Evolutionary conservation across 495 filamentous ascomycete genomes (phyloP), one percentile per base, ranked within the genome.

Genomic region (Staphylotrichum longicolle): DNA sequence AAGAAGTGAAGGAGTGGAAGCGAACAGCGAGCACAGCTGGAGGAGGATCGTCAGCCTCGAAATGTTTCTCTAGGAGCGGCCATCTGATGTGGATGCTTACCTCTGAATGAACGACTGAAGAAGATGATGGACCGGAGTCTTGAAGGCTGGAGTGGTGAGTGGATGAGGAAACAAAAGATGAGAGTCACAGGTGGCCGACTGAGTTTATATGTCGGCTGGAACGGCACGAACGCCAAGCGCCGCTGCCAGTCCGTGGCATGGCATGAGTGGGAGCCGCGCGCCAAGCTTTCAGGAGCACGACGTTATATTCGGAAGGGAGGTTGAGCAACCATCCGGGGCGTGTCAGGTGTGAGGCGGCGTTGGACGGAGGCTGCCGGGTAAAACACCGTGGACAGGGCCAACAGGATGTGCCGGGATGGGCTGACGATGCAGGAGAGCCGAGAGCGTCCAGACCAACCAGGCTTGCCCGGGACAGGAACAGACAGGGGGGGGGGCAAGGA

Each of bases 21-120:
- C 63, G 74, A 78, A 78, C 75, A 76, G 74, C 71, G 77, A 80
- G 77, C 77, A 78, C 77, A 80, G 77, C 77, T 79, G 58, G 40
- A 60, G 52, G 45, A 45, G 20, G 44, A 14, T 34, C 56, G 66
- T 66, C 46, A 70, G 64, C 42, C 27, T 61, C 45, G 46, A 20
- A 39, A 44, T 5, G 27, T 32, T 32, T 33, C 60, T 27, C 1
- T 27, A 27, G 20, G 20, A 27, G 27, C 9, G 42, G 6, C 27
- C 15, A 37, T 48, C 12, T 27, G 11, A 42, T 48, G 30, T 40
- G 0, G n/a, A 34, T 12, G 42, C 72, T 63, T 69, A 77, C 77
- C 77, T 80, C 76, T 79, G 74, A 78, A 75, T 74, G 77, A 79
- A 77, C 75, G 77, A 78, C 64, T 72, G 70, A 73, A 70, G 68